Base-by-base conservation (phyloP, 2,329 filamentous ascomycete genomes). In the Xylariaceae sp. region DNA sequence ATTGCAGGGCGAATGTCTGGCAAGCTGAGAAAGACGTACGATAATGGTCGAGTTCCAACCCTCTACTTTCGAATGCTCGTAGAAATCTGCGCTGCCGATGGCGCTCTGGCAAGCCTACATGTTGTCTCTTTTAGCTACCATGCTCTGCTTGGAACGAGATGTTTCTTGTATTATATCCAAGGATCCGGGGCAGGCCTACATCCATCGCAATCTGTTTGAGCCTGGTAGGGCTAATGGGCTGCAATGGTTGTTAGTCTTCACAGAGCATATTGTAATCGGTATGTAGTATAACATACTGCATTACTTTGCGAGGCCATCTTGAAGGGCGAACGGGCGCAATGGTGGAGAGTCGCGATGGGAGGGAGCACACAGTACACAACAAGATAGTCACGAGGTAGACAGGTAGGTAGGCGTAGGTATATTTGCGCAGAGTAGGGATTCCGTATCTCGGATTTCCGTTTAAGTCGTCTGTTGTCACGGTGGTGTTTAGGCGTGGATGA, bases 41-140 rank as follows among this genome's bases (percentile, higher is more conserved):
- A 98, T 97, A 75, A 99, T 98, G 64, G 82, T 80, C 32, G 89
- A 89, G 80, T 98, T 98, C 93, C 93, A 98, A 66, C 86, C 79
- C 71, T 89, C 86, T 37, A 93, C 96, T 72, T 89, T 88, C 53
- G 86, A 77, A 76, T 98, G 95, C 64, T 96, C 89, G 79, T 99
- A 99, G 76, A 83, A 87, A 60, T 91, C 86, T 57, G 87, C 86
- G 61, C 77, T 82, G 60, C 86, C 85, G 67, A 98, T 84, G 57
- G 91, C 89, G 65, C 81, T 82, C 70, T 90, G 86, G 81, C 93
- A 96, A 65, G 91, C 93, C 92, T 96, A 54, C 66, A 51, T 67
- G 59, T 50, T 47, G 48, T 52, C 29, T 55, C 56, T 54, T 20
- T 66, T 66, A 67, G 61, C 47, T 58, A 44, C 42, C 42, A 48